phyloP scores from a whole-genome alignment of 2,329 filamentous ascomycete genomes.

The Passalora sequoiae region DNA sequence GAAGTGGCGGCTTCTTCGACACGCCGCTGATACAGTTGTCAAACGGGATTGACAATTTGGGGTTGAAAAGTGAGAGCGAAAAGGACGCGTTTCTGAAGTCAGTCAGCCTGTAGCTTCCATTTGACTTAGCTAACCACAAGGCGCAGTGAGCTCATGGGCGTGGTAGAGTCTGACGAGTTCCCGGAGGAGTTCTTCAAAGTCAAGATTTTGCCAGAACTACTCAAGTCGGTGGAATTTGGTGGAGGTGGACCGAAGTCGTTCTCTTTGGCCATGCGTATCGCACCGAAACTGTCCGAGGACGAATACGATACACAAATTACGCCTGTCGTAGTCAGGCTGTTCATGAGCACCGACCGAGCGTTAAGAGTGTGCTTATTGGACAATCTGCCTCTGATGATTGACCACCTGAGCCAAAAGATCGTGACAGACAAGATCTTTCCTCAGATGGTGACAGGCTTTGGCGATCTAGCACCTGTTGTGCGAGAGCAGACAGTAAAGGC shows the following conservation, averaged over 20 bases:
- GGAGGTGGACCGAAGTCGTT: slow-evolving; percentile 92
- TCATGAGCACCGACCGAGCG: slow-evolving; percentile 84
- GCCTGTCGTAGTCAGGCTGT: slow-evolving; percentile 80
- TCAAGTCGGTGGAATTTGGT: slow-evolving; percentile 99
- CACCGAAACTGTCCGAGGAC: slow-evolving; percentile 76
- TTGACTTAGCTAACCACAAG: not conserved
- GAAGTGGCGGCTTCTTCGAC: slow-evolving; percentile 82
- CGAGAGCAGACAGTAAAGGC: slow-evolving; percentile 95
- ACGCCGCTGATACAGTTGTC: slow-evolving; percentile 87
- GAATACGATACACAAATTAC: slow-evolving; percentile 82
- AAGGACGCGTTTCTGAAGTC: slow-evolving; percentile 76
- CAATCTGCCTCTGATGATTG: slow-evolving; percentile 84
- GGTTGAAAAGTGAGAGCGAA: slow-evolving; percentile 78
- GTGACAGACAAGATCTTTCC: slow-evolving; percentile 98
- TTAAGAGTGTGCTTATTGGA: slow-evolving; percentile 88
- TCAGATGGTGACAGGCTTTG: slow-evolving; percentile 92
- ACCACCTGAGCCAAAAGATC: slow-evolving; percentile 76
- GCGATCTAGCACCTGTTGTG: slow-evolving; percentile 82
- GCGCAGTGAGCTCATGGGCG: slow-evolving; percentile 67
- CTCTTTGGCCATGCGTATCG: slow-evolving; percentile 81
- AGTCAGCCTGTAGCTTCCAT: slow-evolving; percentile 8
- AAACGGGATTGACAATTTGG: slow-evolving; percentile 86
- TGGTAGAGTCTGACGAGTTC: slow-evolving; percentile 74
- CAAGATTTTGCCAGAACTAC: slow-evolving; percentile 87
- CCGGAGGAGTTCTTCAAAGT: slow-evolving; percentile 97